Evolutionary conservation across 495 filamentous ascomycete species (phyloP), one percentile per base, ranked within the genome.

Genomic region (Hamigera avellanea): DNA sequence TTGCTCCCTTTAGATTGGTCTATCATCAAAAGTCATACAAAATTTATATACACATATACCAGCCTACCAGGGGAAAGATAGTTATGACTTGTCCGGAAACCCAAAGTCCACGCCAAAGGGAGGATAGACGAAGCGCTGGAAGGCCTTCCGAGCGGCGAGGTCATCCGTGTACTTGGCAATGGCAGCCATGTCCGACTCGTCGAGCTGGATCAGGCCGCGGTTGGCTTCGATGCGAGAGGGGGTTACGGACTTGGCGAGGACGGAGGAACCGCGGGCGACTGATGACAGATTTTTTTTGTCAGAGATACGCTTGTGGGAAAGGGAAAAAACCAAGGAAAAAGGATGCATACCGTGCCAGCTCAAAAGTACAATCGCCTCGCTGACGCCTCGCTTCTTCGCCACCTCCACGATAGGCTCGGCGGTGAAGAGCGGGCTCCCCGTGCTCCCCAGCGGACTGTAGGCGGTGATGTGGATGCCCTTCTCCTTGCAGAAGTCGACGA

Each of bases 161-260:
- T 62, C 54, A 21, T 68, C 60, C 6, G 72, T 72, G 56, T 77
- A 78, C 40, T 72, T 69, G 32, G 70, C 59, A 27, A 88, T 72
- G 31, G 72, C 65, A 46, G 73, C 72, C 53, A 84, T 50, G 32
- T 88, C 83, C 13, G 70, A 64, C 3, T 60, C 64, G 36, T 83
- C 79, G 21, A 87, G 72, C 25, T 78, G 61, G 49, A 84, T 66
- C 40, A 86, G 58, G 35, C 80, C 68, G 52, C 70, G 58, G 59
- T 91, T 91, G 40, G 75, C 72, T 54, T 79, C 74, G 56, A 88
- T 88, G 32, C 82, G 70, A 35, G 73, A 68, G 8, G 78, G 76
- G 3, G 73, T 86, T 7, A 85, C 77, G 0, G 83, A 88, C 61
- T 91, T 91, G 48, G 82, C 73, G 17, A 91, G 70, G 10, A 88